These are phyloP conservation scores for Cucumis sativus DNA, from an alignment of 306 rosid species.

Conservation along the genomic window DNA sequence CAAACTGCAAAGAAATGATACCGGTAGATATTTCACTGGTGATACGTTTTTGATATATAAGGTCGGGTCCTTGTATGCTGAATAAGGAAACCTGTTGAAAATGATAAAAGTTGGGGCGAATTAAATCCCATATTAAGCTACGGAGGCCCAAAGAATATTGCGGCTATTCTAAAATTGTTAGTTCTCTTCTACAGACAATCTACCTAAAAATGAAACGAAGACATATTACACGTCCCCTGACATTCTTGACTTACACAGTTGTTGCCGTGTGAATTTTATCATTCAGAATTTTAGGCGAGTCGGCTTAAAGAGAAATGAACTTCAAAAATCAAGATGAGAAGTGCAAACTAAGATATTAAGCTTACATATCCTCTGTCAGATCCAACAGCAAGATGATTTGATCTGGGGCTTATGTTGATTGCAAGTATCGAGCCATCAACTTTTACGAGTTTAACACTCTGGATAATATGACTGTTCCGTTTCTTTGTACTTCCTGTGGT, in stretches of 20 bases:
- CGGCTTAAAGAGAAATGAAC: background rate
- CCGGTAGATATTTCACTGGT: constrained; percentile 62
- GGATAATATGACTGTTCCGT: constrained; percentile 54
- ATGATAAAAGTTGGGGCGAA: background rate
- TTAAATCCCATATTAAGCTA: too few relatives aligned
- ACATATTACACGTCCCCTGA: background rate
- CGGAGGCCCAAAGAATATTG: too few relatives aligned
- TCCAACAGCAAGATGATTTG: constrained; percentile 72
- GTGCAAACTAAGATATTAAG: background rate
- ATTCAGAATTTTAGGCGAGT: background rate
- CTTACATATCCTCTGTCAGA: constrained; percentile 87
- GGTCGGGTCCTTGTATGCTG: constrained; percentile 46
- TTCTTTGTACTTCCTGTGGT: constrained; percentile 58
- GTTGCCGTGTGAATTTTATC: background rate
- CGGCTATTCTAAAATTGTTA: too few relatives aligned
- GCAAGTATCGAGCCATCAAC: constrained; percentile 50
- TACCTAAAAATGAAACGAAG: background rate
- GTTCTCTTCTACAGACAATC: background rate
- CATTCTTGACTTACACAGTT: background rate
- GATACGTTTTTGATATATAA: constrained; percentile 51
- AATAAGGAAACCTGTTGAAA: constrained; percentile 58
- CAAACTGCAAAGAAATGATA: constrained; percentile 57
- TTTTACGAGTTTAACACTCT: constrained; percentile 49
- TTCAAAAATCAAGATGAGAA: background rate
- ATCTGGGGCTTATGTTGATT: constrained; percentile 34